A percentile compares a stretch with the other conserved stretches of the same genome.
phyloP scores from a whole-genome alignment of 2,329 filamentous ascomycete genomes.

The Cyphellophora europaea region DNA sequence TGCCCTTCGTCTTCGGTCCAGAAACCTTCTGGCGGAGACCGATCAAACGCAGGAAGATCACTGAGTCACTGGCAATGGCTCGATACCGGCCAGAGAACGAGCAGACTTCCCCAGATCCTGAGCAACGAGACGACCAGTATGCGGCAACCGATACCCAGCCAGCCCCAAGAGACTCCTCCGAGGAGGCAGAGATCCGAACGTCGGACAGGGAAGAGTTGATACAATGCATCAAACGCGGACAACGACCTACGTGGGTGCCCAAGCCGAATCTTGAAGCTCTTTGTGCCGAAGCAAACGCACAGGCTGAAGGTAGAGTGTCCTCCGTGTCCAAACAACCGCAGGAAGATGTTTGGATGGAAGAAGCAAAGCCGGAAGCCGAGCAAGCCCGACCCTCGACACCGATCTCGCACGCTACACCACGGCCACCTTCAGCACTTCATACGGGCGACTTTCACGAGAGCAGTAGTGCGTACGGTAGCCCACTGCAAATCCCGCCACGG shows the following conservation, averaged over 20 bases:
- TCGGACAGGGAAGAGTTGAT: constrained; percentile 69
- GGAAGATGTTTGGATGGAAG: too few relatives aligned
- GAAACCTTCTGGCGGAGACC: constrained; percentile 4
- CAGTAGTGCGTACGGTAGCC: too few relatives aligned
- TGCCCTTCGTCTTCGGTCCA: constrained; percentile 15
- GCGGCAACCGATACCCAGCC: too few relatives aligned
- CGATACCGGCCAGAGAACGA: constrained; percentile 5
- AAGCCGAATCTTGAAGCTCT: constrained; percentile 46
- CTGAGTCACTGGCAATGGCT: constrained; percentile 6
- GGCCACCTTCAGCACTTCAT: constrained; percentile 66
- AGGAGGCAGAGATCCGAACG: constrained; percentile 8
- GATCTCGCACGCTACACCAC: too few relatives aligned
- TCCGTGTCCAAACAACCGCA: too few relatives aligned
- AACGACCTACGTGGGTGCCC: constrained; percentile 66
- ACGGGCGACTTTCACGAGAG: constrained; percentile 53
- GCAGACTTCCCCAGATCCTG: too few relatives aligned
- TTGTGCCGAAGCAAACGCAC: constrained; percentile 14
- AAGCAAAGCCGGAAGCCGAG: too few relatives aligned
- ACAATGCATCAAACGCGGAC: constrained; percentile 68
- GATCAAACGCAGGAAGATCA: constrained; percentile 16
- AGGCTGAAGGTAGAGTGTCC: constrained; percentile 2
- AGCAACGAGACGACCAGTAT: not conserved
- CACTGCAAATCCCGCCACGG: too few relatives aligned
- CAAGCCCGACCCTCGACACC: too few relatives aligned
- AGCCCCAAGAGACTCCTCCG: not conserved